Base-by-base conservation (phyloP, 2,329 filamentous ascomycete species). In the Talaromyces islandicus region DNA sequence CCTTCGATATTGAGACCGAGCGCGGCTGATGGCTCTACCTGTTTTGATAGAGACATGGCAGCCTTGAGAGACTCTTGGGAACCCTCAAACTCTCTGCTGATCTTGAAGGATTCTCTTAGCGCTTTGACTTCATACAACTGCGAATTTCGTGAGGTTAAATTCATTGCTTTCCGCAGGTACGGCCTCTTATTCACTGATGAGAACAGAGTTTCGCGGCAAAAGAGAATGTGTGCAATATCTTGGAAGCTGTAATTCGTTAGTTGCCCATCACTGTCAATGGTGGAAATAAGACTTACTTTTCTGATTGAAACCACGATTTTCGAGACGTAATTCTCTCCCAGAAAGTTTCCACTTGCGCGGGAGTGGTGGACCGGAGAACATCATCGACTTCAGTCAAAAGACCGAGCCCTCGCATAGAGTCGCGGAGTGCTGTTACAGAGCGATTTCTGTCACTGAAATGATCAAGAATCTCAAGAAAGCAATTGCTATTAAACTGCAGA, bases 21-120 rank as follows among this genome's bases (percentile, higher is more conserved):
- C 0, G 84, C 79, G 62, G 83, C 81, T 70, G 90, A 94, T 3
- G 86, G 79, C 6, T 80, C 71, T n/a, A 92, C 85, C 27, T 97
- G 81, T 59, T 90, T 86, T 12, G 86, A 89, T n/a, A 99, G 81
- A 27, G 88, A 87, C 2, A 92, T 94, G 12, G 92, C 89, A 12
- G 92, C 85, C 64, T 92, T 92, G 27, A 99, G 77, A 0, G 92
- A 93, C 67, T 96, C 92, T 70, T 97, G 92, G 1, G 89, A 83
- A 4, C 89, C 88, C 62, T 88, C 87, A 67, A 97, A 92, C 64
- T 87, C 88, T 52, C 92, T 85, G 66, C 90, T 90, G 25, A 96
- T 83, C 5, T 82, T 80, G 0, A 93, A 89, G 7, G 91, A 88
- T 51, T 88, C 80, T 3, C 96, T 79, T 67, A 95, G 84, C n/a